These are phyloP conservation scores for Claviceps digitariae DNA, from an alignment of 2,329 filamentous ascomycete genomes.

Conservation along the genomic window DNA sequence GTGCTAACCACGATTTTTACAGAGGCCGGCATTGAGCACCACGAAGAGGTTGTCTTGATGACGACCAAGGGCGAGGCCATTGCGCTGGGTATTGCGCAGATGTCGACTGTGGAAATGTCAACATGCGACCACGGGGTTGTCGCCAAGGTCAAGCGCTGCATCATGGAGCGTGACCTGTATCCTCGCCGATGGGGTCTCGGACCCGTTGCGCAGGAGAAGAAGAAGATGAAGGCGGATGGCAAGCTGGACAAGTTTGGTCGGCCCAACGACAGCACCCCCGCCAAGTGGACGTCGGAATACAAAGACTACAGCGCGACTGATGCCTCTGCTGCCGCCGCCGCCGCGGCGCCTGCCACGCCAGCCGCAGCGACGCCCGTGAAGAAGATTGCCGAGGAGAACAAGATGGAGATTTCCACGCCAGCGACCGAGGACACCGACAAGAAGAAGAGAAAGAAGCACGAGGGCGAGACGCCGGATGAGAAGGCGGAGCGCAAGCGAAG, in stretches of 20 bases:
- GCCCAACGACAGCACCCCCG: constrained; percentile 80
- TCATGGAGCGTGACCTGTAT: constrained; percentile 99
- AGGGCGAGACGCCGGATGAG: constrained; percentile 60
- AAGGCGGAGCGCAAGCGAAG: constrained; percentile 47
- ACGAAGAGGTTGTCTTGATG: constrained; percentile 96
- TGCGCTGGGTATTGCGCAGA: constrained; percentile 88
- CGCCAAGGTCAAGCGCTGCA: constrained; percentile 97
- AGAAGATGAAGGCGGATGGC: constrained; percentile 97
- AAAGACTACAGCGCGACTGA: constrained; percentile 65
- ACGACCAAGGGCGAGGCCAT: constrained; percentile 99
- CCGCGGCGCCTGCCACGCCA: constrained; percentile 17
- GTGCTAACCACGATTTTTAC: constrained; percentile 13
- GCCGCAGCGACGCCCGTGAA: constrained; percentile 10
- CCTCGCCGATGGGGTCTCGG: constrained; percentile 93
- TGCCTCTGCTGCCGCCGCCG: constrained; percentile 28
- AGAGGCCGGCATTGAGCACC: constrained; percentile 83
- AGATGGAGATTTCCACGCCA: constrained; percentile 21
- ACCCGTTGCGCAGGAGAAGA: constrained; percentile 89
- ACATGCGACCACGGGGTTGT: constrained; percentile 96
- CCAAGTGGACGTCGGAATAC: constrained; percentile 87
- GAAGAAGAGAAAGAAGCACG: constrained; percentile 70
- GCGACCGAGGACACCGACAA: constrained; percentile 39
- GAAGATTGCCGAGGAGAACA: constrained; percentile 24
- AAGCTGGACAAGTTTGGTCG: constrained; percentile 97
- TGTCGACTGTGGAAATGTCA: constrained; percentile 95